Conservation (phyloP, 1,139 yeast genomes). For the Nakaseomyces sp. region DNA sequence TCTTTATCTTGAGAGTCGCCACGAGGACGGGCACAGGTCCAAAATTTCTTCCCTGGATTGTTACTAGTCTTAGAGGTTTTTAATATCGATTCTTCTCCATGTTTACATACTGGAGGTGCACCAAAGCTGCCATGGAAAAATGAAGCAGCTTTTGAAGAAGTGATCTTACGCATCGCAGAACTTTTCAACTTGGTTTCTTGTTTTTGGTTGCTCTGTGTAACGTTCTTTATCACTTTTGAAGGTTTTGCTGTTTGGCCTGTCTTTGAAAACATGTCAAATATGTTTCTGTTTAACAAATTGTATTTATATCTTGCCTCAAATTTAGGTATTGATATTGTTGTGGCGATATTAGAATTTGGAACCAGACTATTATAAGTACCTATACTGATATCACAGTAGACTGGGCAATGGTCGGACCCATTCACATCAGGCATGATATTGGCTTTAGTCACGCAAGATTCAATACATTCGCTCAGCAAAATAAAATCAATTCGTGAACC, state of each 20-base stretch:
- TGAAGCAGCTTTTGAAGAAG: not conserved
- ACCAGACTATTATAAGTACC: conserved; percentile 4
- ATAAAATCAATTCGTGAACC: conserved; percentile 87
- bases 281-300: conserved; percentile 45
- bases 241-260: not conserved
- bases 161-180: not conserved
- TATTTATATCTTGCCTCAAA: conserved; percentile 53
- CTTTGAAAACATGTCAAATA: conserved; percentile 42
- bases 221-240: not conserved
- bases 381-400: conserved; percentile 55
- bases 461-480: conserved; percentile 38
- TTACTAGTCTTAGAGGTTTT: conserved; percentile 41
- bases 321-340: conserved; percentile 26
- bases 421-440: conserved; percentile 59
- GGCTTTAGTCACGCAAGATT: conserved; percentile 37
- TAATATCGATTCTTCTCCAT: conserved; percentile 41
- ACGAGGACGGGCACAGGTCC: conserved; percentile 44
- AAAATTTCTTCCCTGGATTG: conserved; percentile 48
- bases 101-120: conserved; percentile 44
- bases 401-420: conserved; percentile 96
- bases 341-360: conserved; percentile 2
- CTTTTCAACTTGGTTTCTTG: not conserved
- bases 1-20: conserved; percentile 26
- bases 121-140: conserved; percentile 27
- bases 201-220: not conserved